Conservation (phyloP, 2,329 filamentous ascomycete species). For the Aspergillus felis region DNA sequence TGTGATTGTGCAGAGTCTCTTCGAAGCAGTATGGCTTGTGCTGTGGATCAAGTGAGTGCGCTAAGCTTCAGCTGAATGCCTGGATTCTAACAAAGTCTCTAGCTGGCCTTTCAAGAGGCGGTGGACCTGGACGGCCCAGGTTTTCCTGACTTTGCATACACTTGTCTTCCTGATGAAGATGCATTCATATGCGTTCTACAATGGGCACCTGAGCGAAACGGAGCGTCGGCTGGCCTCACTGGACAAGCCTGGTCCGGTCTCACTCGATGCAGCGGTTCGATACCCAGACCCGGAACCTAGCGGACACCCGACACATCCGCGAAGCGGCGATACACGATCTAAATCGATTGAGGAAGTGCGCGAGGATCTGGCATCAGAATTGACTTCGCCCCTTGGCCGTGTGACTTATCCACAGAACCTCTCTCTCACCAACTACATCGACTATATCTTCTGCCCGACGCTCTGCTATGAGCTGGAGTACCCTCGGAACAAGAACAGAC, state of each 20-base stretch:
- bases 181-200: conserved; percentile 98
- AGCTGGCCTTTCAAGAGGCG: conserved; percentile 75
- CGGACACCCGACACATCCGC: conserved; percentile 20
- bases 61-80: neutral
- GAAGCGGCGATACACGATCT: conserved; percentile 27
- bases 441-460: conserved; percentile 88
- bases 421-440: conserved; percentile 73
- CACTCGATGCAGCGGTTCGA: conserved; percentile 66
- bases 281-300: conserved; percentile 59
- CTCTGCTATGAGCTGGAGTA: conserved; percentile 98
- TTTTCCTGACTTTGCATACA: conserved; percentile 87
- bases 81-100: conserved; percentile 18
- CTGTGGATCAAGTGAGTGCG: conserved; percentile 67
- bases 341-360: conserved; percentile 65
- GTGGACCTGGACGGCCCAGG: conserved; percentile 97
- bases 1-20: conserved; percentile 77
- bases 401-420: conserved; percentile 89
- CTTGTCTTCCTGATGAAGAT: conserved; percentile 97
- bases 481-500: conserved; percentile 69
- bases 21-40: conserved; percentile 72
- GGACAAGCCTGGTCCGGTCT: conserved; percentile 67
- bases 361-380: conserved; percentile 81
- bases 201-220: conserved; percentile 87
- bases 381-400: conserved; percentile 85
- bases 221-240: conserved; percentile 74